A percentile compares a stretch with the other conserved stretches of the same genome.
Evolutionary conservation across 2,329 filamentous ascomycete species (phyloP).

Genomic region (Calonectria crousiana): DNA sequence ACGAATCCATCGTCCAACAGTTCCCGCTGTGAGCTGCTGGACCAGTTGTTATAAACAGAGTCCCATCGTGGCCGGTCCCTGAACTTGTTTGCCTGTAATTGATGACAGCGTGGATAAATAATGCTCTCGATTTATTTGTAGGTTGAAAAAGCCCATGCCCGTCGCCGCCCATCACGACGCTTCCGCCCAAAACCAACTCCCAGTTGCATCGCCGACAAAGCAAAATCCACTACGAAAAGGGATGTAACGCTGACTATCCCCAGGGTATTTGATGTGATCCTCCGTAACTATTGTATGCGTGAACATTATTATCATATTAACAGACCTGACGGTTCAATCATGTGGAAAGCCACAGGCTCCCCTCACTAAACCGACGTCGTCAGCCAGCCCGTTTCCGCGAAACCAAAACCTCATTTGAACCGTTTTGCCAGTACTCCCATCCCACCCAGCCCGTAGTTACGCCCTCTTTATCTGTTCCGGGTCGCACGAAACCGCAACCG

Average conservation of each 20-base stretch:
- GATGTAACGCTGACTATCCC: slow-evolving; percentile 13
- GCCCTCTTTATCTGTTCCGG: not conserved
- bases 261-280: slow-evolving; percentile 27
- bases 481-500: not conserved
- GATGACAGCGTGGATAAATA: not conserved
- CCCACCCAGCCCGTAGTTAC: not conserved
- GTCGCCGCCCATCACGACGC: not conserved
- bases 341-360: not conserved
- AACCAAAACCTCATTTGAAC: not conserved
- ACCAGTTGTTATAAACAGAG: not conserved
- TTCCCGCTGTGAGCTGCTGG: not conserved
- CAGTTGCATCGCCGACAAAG: not conserved
- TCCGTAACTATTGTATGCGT: slow-evolving; percentile 18
- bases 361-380: not conserved
- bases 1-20: no score
- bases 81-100: not conserved
- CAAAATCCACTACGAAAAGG: slow-evolving; percentile 2
- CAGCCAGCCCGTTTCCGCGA: not conserved
- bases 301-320: slow-evolving; percentile 13
- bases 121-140: not conserved
- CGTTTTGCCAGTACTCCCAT: slow-evolving; percentile 9
- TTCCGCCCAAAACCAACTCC: not conserved
- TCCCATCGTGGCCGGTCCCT: no score
- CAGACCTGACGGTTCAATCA: not conserved
- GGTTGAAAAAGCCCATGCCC: not conserved